Evolutionary conservation across 2,329 filamentous ascomycete genomes (phyloP), one percentile per base, ranked within the genome.

Genomic region (Thermochaetoides dissita): DNA sequence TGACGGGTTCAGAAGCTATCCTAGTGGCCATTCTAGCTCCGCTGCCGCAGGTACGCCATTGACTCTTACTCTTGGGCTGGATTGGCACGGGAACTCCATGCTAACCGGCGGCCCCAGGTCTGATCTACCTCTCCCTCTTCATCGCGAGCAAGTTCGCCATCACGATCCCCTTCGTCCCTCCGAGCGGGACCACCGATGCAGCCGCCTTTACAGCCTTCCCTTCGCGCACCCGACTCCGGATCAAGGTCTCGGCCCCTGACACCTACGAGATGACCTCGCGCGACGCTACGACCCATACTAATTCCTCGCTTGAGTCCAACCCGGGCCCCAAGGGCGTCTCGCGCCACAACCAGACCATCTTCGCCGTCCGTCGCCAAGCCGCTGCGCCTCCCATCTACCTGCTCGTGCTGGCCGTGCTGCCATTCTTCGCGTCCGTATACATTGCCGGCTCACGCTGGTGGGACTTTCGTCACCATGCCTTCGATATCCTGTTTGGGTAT

Each of bases 391-490:
- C 88, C 0, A 65, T 88, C 7, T 89, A 86, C 55, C 76, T 91
- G 2, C 68, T 94, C 9, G 64, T 80, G 36, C 59, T 89, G 31
- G 71, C 77, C 2, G 65, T 86, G 11, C 61, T 84, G 1, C 88
- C 88, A 2, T 73, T 87, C 49, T 81, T 78, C 43, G 66, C 75
- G 1, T 81, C 87, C 6, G 73, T 87, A 48, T 94, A 87, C 63
- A 82, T 95, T 48, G 72, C 81, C n/a, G 76, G 79, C 29, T 89
- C 85, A 1, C 81, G 89, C 8, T 96, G 81, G 73, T 87, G 81
- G 46, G 81, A 95, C 59, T 93, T 81, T 64, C 78, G 84, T 34
- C 89, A 96, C 60, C 84, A 89, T 58, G 87, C 81, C n/a, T 89
- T 94, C 58, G 89, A 96, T 50, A 84, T 95, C 50, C 63, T 95